A percentile compares a stretch with the other conserved stretches of the same genome.
phyloP scores from a whole-genome alignment of 2,329 filamentous ascomycete genomes.

The Verticillium nubilum region DNA sequence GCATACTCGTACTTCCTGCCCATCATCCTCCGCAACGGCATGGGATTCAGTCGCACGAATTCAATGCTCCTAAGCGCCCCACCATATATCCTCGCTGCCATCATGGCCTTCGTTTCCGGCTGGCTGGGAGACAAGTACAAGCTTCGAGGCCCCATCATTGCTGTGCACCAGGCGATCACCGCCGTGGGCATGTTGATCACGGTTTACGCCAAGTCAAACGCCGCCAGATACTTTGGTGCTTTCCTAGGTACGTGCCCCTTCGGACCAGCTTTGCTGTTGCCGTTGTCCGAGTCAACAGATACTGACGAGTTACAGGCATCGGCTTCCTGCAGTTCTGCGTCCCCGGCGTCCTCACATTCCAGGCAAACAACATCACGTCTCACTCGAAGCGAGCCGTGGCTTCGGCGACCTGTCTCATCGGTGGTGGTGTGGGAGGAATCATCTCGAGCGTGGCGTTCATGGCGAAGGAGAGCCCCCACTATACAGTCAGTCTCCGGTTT shows the following conservation, averaged over 20 bases:
- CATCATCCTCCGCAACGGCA: constrained; percentile 26
- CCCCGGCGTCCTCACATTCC: constrained; percentile 21
- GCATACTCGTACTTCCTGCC: constrained; percentile 30
- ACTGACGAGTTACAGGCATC: constrained; percentile 16
- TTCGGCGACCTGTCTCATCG: constrained; percentile 20
- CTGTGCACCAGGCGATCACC: constrained; percentile 14
- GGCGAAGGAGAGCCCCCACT: constrained; percentile 14
- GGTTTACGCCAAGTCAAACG: constrained; percentile 6
- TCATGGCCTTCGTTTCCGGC: constrained; percentile 12
- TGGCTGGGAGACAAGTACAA: constrained; percentile 16
- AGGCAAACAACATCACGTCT: constrained; percentile 24
- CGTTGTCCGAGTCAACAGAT: constrained; percentile 3
- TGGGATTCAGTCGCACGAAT: constrained; percentile 26
- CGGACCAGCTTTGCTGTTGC: not conserved
- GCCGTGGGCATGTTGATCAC: constrained; percentile 15
- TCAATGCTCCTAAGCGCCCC: constrained; percentile 21
- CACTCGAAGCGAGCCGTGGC: constrained; percentile 22
- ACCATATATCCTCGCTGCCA: constrained; percentile 15
- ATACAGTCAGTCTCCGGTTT: constrained; percentile 7
- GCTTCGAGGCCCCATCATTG: constrained; percentile 14
- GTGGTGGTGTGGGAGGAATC: constrained; percentile 19
- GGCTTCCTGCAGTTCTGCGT: constrained; percentile 21
- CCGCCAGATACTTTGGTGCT: constrained; percentile 15
- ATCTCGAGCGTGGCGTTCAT: constrained; percentile 14
- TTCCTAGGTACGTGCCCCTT: constrained; percentile 19